A percentile compares a stretch with the other conserved stretches of the same genome.
Evolutionary conservation across 2,329 filamentous ascomycete genomes (phyloP).

Genomic region (Apiospora rasikravindrae): DNA sequence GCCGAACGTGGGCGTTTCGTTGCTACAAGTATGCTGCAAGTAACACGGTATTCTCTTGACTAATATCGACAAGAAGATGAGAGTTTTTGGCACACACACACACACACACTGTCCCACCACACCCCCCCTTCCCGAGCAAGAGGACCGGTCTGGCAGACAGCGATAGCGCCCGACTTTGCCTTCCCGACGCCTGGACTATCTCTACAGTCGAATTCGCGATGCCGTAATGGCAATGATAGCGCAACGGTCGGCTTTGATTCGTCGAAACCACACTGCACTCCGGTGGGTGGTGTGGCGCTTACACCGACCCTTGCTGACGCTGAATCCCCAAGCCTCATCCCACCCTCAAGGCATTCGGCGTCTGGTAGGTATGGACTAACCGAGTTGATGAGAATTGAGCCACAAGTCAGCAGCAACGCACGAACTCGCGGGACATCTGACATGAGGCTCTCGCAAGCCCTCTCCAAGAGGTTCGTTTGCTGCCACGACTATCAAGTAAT

Average conservation of each 20-base stretch:
- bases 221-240: not conserved
- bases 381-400: not conserved
- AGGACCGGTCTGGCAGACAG: not conserved
- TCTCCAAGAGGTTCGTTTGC: not conserved
- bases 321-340: not conserved
- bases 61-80: not conserved
- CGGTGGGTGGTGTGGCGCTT: slow-evolving; percentile 5
- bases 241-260: slow-evolving; percentile 16
- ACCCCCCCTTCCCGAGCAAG: not conserved
- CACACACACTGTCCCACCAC: not conserved
- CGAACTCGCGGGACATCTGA: not conserved
- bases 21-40: not conserved
- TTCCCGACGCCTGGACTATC: slow-evolving; percentile 3
- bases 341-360: not conserved
- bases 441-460: slow-evolving; percentile 2
- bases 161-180: not conserved
- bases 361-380: not conserved
- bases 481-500: not conserved
- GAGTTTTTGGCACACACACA: not conserved
- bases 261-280: not conserved
- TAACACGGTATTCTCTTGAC: not conserved
- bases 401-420: not conserved
- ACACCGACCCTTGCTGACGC: not conserved
- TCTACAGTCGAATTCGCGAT: not conserved
- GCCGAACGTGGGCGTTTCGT: not conserved